Evolutionary conservation across 164 flowering plant species (phyloP), one percentile per base, ranked within the genome.

Genomic region (Chimonanthus salicifolius): DNA sequence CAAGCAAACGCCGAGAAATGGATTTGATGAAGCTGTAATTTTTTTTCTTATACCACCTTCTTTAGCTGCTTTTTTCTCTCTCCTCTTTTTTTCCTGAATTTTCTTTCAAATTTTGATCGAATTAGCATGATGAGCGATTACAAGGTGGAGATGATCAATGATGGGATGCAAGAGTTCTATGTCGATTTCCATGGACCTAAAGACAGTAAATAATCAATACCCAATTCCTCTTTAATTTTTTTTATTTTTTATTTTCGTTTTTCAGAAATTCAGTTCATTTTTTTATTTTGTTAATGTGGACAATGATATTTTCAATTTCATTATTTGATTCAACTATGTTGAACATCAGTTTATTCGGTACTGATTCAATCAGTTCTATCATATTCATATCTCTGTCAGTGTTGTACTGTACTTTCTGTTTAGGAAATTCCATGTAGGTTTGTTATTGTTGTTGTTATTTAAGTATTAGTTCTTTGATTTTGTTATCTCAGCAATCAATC

Each of bases 121-220:
- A 50, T 1, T 47, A 81, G 83, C 78, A 81, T 78, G 83, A 81
- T 81, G 79, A 78, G 81, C 47, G 83, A 81, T 66, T 81, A 78
- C 77, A 54, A 80, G 71, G 98, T 94, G 81, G 98, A 94, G 84
- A 94, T 85, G 96, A 85, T 94, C 81, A 92, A 94, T 74, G 98
- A 94, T 82, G 92, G 92, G 82, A 88, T 92, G 91, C 97, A 91
- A 71, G 94, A 94, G 81, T 94, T 94, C 79, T 88, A 80, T 87
- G 98, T 94, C 62, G 84, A 89, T 70, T 94, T 94, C 78, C 84
- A 88, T 86, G 98, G 98, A 71, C 98, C 98, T 54, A 88, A 74
- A 78, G 98, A 90, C 43, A 90, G 98, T 94, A 87, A 84, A 76
- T 80, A 76, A 77, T 78, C 82, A 10, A 44, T 60, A 58, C 80